Evolutionary conservation across 768 basidiomycete species (phyloP).

Genomic region (Leccinum incarnatum): DNA sequence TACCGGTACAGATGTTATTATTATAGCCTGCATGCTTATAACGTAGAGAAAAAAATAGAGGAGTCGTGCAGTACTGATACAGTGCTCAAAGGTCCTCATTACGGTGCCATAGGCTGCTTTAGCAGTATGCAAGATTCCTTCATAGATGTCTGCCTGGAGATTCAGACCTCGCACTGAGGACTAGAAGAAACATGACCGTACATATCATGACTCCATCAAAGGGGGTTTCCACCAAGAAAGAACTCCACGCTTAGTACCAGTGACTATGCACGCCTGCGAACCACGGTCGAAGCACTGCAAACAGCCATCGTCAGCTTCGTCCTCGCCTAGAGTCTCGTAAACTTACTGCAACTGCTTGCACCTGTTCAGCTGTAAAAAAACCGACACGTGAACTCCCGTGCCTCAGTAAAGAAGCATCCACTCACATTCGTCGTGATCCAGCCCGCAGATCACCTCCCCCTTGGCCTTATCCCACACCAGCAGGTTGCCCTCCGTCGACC

Average conservation of each 20-base stretch:
- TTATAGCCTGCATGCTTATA: constrained; percentile 25
- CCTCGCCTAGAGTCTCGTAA: background rate
- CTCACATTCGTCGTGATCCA: constrained; percentile 61
- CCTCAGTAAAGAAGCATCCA: background rate
- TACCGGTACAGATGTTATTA: constrained; percentile 21
- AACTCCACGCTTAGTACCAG: constrained; percentile 53
- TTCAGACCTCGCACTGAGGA: constrained; percentile 10
- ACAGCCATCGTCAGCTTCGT: constrained; percentile 26
- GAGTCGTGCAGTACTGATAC: constrained; percentile 33
- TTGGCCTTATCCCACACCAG: constrained; percentile 62
- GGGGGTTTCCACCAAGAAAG: constrained; percentile 56
- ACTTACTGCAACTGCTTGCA: constrained; percentile 37
- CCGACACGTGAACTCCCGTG: constrained; percentile 7
- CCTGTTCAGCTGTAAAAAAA: constrained; percentile 25
- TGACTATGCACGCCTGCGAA: constrained; percentile 41
- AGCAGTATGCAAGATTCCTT: constrained; percentile 31
- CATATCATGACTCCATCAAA: constrained; percentile 28
- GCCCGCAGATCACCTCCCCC: constrained; percentile 51
- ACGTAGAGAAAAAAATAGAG: constrained; percentile 14
- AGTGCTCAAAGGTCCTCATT: constrained; percentile 29
- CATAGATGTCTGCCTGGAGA: constrained; percentile 13
- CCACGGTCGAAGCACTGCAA: constrained; percentile 47
- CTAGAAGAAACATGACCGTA: constrained; percentile 9
- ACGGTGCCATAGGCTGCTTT: constrained; percentile 22
- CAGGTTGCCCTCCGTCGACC: constrained; percentile 50